Conservation (phyloP, 2,329 filamentous ascomycete genomes). For the Pseudogymnoascus sp. region DNA sequence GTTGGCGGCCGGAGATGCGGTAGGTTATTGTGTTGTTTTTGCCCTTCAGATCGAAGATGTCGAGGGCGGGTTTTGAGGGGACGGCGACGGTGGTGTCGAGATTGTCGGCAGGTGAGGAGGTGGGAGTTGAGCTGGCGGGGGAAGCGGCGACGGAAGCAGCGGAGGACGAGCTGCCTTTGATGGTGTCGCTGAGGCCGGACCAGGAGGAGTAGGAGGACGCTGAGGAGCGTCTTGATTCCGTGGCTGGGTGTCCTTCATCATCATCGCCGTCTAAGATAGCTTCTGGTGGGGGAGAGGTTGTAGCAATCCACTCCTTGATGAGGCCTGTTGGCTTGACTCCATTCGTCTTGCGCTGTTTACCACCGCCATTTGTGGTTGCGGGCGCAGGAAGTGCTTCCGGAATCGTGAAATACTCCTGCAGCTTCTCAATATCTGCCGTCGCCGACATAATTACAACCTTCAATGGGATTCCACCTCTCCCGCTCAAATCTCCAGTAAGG, state of each 20-base stretch:
- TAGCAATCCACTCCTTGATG: not conserved
- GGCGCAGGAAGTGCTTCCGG: slow-evolving; percentile 7
- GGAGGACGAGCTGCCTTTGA: not conserved
- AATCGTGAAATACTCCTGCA: slow-evolving; percentile 65
- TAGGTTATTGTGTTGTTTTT: slow-evolving; percentile 25
- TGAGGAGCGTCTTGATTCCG: not conserved
- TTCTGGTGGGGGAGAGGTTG: not conserved
- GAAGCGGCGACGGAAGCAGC: not conserved
- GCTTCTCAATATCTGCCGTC: slow-evolving; percentile 78
- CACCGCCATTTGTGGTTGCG: not conserved
- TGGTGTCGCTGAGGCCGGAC: slow-evolving; percentile 7
- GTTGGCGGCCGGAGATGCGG: slow-evolving; percentile 80
- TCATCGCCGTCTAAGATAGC: not conserved
- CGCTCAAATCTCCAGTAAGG: slow-evolving; percentile 53
- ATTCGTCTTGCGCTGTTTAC: not conserved
- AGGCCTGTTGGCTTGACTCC: not conserved
- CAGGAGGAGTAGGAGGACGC: slow-evolving; percentile 1
- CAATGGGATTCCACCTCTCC: slow-evolving; percentile 65
- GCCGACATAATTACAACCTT: slow-evolving; percentile 97
- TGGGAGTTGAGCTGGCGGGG: not conserved
- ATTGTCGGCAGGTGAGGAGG: not conserved
- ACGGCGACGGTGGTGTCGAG: not conserved
- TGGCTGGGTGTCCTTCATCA: not conserved
- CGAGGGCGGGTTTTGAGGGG: not conserved
- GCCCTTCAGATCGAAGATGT: slow-evolving; percentile 4